Base-by-base conservation (phyloP, 2,329 filamentous ascomycete genomes). In the Colletotrichum gloeosporioides region DNA sequence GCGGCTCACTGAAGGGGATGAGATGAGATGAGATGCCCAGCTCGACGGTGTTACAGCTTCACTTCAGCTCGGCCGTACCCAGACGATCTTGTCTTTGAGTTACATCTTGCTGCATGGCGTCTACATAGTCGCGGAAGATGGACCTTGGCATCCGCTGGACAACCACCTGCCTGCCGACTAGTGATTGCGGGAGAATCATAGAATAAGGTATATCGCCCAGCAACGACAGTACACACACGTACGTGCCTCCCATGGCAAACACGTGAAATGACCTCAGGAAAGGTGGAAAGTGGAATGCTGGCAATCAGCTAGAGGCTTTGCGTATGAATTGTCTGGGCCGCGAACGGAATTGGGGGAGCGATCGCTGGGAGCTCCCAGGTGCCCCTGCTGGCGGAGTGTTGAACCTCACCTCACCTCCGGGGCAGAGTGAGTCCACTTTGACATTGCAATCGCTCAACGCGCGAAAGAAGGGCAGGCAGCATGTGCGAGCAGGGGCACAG, bases 221-320 rank as follows among this genome's bases (percentile, higher is more conserved):
- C 49, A 32, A 62, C 34, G 15, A 12, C 31, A 61, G n/a, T 34
- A 44, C 22, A 61, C 10, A 32, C 18, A 32, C 64, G 29, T 34
- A 55, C n/a, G 31, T 39, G 29, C 44, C n/a, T 62, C 59, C 32
- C 32, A 32, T 18, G 5, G 57, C 9, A 53, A 64, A 73, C 73
- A 73, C 72, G 53, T 66, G 72, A 63, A 68, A 63, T 73, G 69
- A 57, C 39, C 25, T 63, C n/a, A 31, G 25, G 31, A 68, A 69
- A 64, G 39, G 44, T 69, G 69, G 55, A 39, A 76, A 73, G 57
- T 69, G 70, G 73, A 76, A 76, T 76, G 73, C 70, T 73, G 63
- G 53, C 69, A 73, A 76, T 76, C 69, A 71, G 34, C 29, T 59
- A 64, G 31, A 31, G 29, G 27, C 64, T n/a, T 44, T 44, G 39